A percentile compares a stretch with the other conserved stretches of the same genome.
Conservation (phyloP, 257 asterid genomes). For the Henckelia pumila region DNA sequence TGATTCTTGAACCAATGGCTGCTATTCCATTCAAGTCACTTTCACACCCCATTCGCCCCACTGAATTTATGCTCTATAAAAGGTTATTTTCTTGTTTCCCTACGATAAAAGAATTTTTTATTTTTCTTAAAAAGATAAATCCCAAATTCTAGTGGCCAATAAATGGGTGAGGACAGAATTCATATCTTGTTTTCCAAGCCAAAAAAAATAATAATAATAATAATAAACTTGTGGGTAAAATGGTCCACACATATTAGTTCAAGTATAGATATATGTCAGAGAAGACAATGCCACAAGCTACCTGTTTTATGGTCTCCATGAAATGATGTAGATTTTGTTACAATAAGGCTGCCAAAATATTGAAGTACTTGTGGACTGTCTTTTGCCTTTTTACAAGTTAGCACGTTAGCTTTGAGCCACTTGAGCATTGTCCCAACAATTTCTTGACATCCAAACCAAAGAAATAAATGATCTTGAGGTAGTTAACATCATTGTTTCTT, state of each 20-base stretch:
- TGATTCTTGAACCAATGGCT: slow-evolving; percentile 23
- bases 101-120: background rate
- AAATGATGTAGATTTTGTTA: slow-evolving; percentile 35
- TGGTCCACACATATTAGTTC: slow-evolving; percentile 46
- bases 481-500: slow-evolving; percentile 37
- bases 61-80: slow-evolving; percentile 25
- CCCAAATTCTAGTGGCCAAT: slow-evolving; percentile 28
- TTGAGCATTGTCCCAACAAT: slow-evolving; percentile 63
- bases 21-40: slow-evolving; percentile 32
- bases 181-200: slow-evolving; percentile 42
- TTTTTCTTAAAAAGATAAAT: no score
- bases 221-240: slow-evolving; percentile 24
- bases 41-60: slow-evolving; percentile 39
- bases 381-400: slow-evolving; percentile 32
- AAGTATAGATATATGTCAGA: slow-evolving; percentile 38
- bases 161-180: slow-evolving; percentile 38
- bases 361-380: slow-evolving; percentile 34
- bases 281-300: slow-evolving; percentile 71
- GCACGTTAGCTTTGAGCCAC: slow-evolving; percentile 41
- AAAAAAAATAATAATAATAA: slow-evolving; percentile 11
- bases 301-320: slow-evolving; percentile 63
- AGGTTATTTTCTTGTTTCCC: slow-evolving; percentile 17
- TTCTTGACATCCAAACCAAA: slow-evolving; percentile 60
- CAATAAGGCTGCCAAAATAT: slow-evolving; percentile 28
- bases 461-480: slow-evolving; percentile 52